Evolutionary conservation across 768 basidiomycete genomes (phyloP).

Genomic region (Pleurotus salmoneostramineus): DNA sequence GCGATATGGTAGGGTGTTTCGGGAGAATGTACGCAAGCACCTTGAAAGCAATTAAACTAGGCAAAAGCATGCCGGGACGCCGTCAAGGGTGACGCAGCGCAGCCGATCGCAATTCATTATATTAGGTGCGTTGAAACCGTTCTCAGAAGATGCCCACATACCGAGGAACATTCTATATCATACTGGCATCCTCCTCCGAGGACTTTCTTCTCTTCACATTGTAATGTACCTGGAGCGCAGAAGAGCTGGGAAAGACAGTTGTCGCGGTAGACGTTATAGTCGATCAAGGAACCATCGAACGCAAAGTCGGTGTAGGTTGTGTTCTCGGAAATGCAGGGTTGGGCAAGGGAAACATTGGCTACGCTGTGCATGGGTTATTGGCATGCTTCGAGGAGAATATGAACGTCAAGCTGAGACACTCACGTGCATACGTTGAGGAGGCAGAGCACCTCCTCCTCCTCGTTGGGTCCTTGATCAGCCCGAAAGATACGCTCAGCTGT

Average conservation of each 20-base stretch:
- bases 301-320: conserved; percentile 47
- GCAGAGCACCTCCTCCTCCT: conserved; percentile 54
- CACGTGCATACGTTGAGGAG: conserved; percentile 57
- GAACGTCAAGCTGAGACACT: conserved; percentile 14
- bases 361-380: conserved; percentile 30
- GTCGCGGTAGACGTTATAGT: conserved; percentile 49
- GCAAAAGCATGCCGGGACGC: neutral
- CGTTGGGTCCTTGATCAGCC: conserved; percentile 24
- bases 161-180: conserved; percentile 52
- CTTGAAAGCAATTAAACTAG: conserved; percentile 4
- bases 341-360: conserved; percentile 50
- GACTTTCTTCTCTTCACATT: conserved; percentile 41
- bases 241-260: conserved; percentile 56
- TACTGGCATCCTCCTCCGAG: conserved; percentile 39
- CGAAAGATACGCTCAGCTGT: neutral
- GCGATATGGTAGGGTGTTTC: conserved; percentile 33
- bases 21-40: conserved; percentile 27
- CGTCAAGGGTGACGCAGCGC: conserved; percentile 25
- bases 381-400: neutral
- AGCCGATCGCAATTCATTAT: neutral
- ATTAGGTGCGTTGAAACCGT: neutral
- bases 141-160: conserved; percentile 16
- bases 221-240: conserved; percentile 41
- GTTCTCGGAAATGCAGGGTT: conserved; percentile 49
- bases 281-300: conserved; percentile 33